phyloP scores from a whole-genome alignment of 139 green algal genomes.

The Tetraselmis striata region DNA sequence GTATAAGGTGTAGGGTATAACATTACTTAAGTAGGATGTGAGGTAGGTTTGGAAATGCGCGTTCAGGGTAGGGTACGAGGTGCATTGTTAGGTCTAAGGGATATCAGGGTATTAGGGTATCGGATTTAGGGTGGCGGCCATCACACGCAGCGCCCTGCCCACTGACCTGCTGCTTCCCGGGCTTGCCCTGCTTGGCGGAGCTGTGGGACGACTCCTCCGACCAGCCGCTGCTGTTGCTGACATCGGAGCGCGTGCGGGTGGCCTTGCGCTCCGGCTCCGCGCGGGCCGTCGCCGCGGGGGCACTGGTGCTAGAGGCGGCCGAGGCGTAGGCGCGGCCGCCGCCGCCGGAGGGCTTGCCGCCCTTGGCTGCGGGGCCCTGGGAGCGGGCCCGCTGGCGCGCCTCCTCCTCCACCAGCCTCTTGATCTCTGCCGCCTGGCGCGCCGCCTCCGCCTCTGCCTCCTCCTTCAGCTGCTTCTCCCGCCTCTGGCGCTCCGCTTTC shows the following conservation, averaged over 20 bases:
- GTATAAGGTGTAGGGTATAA: too few relatives aligned
- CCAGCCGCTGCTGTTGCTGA: neutral
- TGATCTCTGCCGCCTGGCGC: neutral
- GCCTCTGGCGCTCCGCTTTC: neutral
- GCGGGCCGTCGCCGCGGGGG: too few relatives aligned
- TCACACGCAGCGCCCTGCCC: too few relatives aligned
- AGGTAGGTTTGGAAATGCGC: too few relatives aligned
- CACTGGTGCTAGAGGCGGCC: neutral
- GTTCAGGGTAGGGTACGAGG: too few relatives aligned
- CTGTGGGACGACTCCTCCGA: neutral
- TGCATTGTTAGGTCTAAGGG: too few relatives aligned
- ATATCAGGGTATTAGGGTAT: too few relatives aligned
- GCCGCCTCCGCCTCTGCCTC: neutral
- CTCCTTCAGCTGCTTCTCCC: neutral
- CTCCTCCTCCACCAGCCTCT: neutral
- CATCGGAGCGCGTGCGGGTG: neutral
- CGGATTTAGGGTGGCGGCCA: too few relatives aligned
- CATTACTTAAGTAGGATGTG: too few relatives aligned
- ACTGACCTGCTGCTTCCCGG: too few relatives aligned
- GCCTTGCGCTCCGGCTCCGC: too few relatives aligned
- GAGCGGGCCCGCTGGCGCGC: neutral
- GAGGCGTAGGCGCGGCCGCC: neutral
- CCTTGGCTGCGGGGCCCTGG: neutral
- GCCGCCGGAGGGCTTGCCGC: neutral
- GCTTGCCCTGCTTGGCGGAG: neutral